Conservation (phyloP, 345 rosid genomes). For the Hirschfeldia incana region DNA sequence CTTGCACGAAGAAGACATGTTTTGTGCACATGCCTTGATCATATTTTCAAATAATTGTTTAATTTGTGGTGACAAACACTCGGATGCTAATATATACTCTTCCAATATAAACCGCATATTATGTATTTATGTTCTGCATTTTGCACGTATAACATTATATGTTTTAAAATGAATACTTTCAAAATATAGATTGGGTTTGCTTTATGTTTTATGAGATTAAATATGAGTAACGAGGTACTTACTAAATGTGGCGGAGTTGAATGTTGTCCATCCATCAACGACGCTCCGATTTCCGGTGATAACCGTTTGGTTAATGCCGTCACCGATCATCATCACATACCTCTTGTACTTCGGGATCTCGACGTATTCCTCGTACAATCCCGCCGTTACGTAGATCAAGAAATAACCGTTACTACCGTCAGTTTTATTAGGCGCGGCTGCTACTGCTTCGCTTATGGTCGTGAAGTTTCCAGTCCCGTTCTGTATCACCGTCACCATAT, state of each 20-base stretch:
- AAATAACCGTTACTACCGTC: conserved; percentile 60
- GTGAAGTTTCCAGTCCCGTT: conserved; percentile 79
- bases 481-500: conserved; percentile 63
- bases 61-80: conserved; percentile 14
- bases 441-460: conserved; percentile 68
- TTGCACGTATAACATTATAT: not conserved
- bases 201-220: not conserved
- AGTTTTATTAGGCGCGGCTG: conserved; percentile 72
- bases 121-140: not conserved
- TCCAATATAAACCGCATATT: conserved; percentile 1
- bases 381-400: conserved; percentile 71
- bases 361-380: conserved; percentile 78
- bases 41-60: not conserved
- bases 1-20: not conserved
- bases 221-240: conserved; percentile 15
- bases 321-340: conserved; percentile 87
- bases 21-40: conserved; percentile 5
- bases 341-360: conserved; percentile 65
- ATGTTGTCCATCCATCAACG: conserved; percentile 88
- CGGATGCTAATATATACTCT: not conserved
- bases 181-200: not conserved
- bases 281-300: conserved; percentile 85
- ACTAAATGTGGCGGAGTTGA: conserved; percentile 82
- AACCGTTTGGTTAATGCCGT: conserved; percentile 77
- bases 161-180: not conserved